Conservation (phyloP, 495 filamentous ascomycete genomes). For the Penicillium nucicola region DNA sequence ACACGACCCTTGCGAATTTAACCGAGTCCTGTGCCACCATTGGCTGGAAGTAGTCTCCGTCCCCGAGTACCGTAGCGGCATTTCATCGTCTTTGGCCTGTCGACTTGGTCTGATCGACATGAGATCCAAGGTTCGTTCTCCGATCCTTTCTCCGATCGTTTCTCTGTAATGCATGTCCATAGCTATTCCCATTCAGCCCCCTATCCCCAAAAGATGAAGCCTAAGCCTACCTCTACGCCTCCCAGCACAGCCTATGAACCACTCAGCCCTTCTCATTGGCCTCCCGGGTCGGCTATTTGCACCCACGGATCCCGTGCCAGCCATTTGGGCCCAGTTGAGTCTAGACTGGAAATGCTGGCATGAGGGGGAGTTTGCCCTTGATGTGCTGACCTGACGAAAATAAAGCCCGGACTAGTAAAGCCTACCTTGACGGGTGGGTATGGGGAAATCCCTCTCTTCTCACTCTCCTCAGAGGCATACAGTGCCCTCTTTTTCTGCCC, state of each 20-base stretch:
- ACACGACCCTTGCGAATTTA: neutral
- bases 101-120: neutral
- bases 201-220: neutral
- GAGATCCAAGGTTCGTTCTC: neutral
- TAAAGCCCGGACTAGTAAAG: neutral
- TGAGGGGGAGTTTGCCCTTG: neutral
- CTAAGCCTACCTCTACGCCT: too few species aligned
- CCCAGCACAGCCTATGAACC: too few species aligned
- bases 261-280: neutral
- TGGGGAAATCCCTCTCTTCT: neutral
- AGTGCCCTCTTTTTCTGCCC: too few species aligned
- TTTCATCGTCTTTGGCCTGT: too few species aligned
- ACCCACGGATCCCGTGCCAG: neutral
- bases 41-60: too few species aligned
- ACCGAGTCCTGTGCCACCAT: neutral
- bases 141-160: too few species aligned
- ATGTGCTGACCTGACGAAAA: neutral
- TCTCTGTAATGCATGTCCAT: too few species aligned
- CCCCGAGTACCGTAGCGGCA: too few species aligned
- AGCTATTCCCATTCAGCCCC: neutral
- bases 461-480: too few species aligned
- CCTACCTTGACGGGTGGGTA: neutral
- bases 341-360: neutral
- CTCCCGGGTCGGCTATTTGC: neutral
- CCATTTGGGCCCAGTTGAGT: neutral